A percentile compares a stretch with the other conserved stretches of the same genome.
These are phyloP conservation scores for Dactylellina cionopaga DNA, from an alignment of 2,329 filamentous ascomycete genomes.

Conservation along the genomic window DNA sequence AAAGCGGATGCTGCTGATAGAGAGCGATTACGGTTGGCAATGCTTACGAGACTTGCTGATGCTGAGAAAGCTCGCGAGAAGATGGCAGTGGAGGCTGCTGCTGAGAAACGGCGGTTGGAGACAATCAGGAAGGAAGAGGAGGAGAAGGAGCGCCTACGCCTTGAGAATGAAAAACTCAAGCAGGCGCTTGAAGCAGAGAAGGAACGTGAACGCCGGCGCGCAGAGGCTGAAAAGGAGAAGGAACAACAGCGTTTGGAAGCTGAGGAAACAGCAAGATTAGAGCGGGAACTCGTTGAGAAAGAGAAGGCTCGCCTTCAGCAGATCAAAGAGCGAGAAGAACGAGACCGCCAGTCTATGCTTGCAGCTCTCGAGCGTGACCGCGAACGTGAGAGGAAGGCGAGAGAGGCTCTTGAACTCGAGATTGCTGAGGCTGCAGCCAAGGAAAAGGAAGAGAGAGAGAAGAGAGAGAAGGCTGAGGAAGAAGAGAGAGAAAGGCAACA, in stretches of 20 bases:
- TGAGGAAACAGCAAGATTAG: conserved; percentile 52
- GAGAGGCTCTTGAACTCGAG: conserved; percentile 53
- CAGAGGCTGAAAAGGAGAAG: conserved; percentile 57
- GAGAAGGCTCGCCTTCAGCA: conserved; percentile 53
- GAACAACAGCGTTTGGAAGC: conserved; percentile 44
- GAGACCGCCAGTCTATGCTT: conserved; percentile 48
- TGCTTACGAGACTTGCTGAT: conserved; percentile 45
- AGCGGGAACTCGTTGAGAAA: conserved; percentile 53
- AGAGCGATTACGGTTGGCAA: conserved; percentile 34
- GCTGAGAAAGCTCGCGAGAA: conserved; percentile 71
- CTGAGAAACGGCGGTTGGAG: conserved; percentile 58
- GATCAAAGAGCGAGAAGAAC: conserved; percentile 50
- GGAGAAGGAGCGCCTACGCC: conserved; percentile 55
- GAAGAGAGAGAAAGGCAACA: conserved; percentile 58
- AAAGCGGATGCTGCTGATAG: conserved; percentile 58
- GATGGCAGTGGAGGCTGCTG: conserved; percentile 87
- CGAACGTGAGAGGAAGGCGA: conserved; percentile 55
- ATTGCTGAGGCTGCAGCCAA: conserved; percentile 56
- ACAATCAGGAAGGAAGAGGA: conserved; percentile 59
- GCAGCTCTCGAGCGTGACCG: conserved; percentile 46
- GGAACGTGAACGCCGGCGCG: conserved; percentile 57
- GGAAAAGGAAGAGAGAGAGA: conserved; percentile 59
- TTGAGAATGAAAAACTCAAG: conserved; percentile 59
- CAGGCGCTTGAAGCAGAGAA: conserved; percentile 58
- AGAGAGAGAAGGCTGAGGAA: conserved; percentile 63